These are phyloP conservation scores for Lagenidium sp. DNA, from an alignment of 352 stramenopile species.

Conservation along the genomic window DNA sequence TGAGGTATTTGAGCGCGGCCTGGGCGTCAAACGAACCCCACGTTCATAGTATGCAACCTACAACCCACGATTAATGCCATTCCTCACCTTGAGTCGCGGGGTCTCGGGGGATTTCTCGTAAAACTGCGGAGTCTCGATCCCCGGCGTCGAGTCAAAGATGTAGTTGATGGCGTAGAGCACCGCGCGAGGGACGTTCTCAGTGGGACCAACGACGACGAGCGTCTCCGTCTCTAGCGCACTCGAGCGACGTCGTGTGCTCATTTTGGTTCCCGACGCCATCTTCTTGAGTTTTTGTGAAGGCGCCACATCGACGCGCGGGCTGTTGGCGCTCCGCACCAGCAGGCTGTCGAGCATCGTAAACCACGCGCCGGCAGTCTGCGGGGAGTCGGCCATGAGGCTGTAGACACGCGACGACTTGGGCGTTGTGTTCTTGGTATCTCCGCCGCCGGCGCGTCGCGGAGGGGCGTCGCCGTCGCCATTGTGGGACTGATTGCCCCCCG, in stretches of 20 bases:
- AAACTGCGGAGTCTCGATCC: constrained; percentile 67
- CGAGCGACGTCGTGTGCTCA: constrained; percentile 22
- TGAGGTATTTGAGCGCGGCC: constrained; percentile 48
- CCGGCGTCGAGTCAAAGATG: constrained; percentile 72
- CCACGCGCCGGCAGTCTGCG: constrained; percentile 62
- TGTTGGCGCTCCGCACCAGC: constrained; percentile 64
- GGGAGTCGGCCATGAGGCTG: constrained; percentile 69
- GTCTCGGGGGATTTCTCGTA: constrained; percentile 60
- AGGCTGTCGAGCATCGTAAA: constrained; percentile 68
- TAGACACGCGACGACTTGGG: constrained; percentile 60
- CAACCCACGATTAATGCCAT: too few species aligned
- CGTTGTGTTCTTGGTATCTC: constrained; percentile 43
- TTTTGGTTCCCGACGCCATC: constrained; percentile 12
- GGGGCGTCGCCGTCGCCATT: constrained; percentile 17
- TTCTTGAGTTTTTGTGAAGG: not conserved
- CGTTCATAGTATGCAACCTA: too few species aligned
- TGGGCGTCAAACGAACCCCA: too few species aligned
- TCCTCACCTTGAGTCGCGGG: constrained; percentile 51
- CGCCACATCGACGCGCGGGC: constrained; percentile 41
- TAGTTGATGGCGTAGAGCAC: constrained; percentile 65
- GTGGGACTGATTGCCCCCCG: constrained; percentile 11
- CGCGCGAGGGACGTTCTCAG: constrained; percentile 43
- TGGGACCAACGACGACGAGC: constrained; percentile 23
- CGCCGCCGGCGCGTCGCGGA: too few species aligned
- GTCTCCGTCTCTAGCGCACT: constrained; percentile 40